Conservation (phyloP, 129 eudicot species). For the Smallanthus sonchifolius region DNA sequence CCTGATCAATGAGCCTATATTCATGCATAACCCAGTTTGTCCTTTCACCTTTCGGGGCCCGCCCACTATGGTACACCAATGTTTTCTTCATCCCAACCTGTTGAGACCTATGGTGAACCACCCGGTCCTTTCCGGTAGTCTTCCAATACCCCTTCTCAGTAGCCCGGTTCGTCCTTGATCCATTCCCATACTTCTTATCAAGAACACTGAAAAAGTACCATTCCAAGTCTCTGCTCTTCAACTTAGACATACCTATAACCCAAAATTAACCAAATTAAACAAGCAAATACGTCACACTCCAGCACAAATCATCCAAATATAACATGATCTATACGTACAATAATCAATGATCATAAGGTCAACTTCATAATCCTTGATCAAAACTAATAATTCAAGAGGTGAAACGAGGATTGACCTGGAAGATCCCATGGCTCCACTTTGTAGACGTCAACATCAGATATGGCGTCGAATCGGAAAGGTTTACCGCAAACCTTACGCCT, state of each 20-base stretch:
- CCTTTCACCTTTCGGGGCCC: slow-evolving; percentile 84
- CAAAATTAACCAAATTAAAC: slow-evolving; percentile 3
- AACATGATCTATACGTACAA: too few relatives aligned
- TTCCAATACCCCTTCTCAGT: slow-evolving; percentile 90
- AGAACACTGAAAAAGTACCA: slow-evolving; percentile 89
- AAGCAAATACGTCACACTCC: too few relatives aligned
- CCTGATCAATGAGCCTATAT: slow-evolving; percentile 70
- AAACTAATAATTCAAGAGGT: background rate
- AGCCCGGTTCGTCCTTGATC: slow-evolving; percentile 77
- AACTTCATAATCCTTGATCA: background rate
- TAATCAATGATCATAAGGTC: too few relatives aligned
- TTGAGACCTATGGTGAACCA: slow-evolving; percentile 48
- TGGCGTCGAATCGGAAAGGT: slow-evolving; percentile 57
- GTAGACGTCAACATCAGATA: slow-evolving; percentile 76
- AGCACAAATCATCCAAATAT: background rate
- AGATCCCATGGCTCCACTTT: slow-evolving; percentile 93
- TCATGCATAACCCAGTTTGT: slow-evolving; percentile 98
- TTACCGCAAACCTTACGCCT: slow-evolving; percentile 65
- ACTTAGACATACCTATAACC: slow-evolving; percentile 48
- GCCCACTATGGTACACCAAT: slow-evolving; percentile 72
- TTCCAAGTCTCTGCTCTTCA: slow-evolving; percentile 76
- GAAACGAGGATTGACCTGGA: slow-evolving; percentile 55
- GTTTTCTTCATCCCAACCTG: slow-evolving; percentile 92
- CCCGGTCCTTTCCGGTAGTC: slow-evolving; percentile 89
- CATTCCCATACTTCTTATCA: slow-evolving; percentile 83